Base-by-base conservation (phyloP, 1,284 basidiomycete species). In the Golubevia sp. region DNA sequence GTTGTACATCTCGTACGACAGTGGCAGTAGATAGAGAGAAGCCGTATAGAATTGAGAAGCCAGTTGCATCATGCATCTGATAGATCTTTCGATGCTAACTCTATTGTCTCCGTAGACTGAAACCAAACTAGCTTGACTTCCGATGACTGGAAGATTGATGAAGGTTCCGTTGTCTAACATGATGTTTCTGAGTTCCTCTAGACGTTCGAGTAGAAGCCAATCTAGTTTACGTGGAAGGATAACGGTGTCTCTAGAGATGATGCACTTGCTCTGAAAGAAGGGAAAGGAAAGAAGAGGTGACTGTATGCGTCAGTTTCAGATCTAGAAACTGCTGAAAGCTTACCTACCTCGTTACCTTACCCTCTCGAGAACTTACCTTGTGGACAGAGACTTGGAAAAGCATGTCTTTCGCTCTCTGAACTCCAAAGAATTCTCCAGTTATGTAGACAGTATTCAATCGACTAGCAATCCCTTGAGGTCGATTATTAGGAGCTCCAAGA, bases 81-180 rank as follows among this genome's bases (percentile, higher is more conserved):
- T 94, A 18, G 96, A 96, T 55, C 95, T 89, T 83, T 97, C 94
- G 63, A 99, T 94, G 84, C 93, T 94, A 81, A 97, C 93, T 68
- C 93, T 89, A 77, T 94, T 91, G 84, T 98, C 95, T 21, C 96
- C 96, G 84, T 91, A 97, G 20, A 99, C 93, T 8, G 91, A 93
- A 74, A 98, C 92, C 79, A 97, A 85, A 84, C 93, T 96, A 23
- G 92, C 92, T 56, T 92, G 92, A 75, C 91, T 92, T 54, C 93
- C 94, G 51, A 98, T 90, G 53, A 92, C 87, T 13, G 96, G 95
- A 76, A 97, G 93, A 76, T 94, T 91, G 74, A 98, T 92, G 84
- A 93, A 97, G 15, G 96, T 97, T 48, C 92, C 93, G 73, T 97
- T 97, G 86, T 98, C 96, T 76, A 90, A 90, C 94, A 97, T 97